Percentiles rank a stretch among this genome's conserved stretches.
Conservation (phyloP, 2,329 filamentous ascomycete genomes). For the Talaromyces sp. region DNA sequence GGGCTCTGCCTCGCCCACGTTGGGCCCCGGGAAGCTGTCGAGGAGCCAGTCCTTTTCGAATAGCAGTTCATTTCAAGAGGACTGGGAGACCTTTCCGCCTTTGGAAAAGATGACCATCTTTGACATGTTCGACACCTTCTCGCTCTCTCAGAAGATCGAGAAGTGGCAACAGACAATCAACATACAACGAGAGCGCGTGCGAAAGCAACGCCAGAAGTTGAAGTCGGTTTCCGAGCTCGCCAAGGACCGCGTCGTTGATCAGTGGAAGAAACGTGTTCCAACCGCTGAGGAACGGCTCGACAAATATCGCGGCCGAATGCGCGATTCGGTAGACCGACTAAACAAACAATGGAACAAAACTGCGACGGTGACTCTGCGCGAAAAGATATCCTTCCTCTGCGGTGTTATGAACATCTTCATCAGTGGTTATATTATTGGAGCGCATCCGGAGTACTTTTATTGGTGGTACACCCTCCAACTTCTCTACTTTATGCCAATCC, state of each 20-base stretch:
- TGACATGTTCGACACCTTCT: conserved; percentile 88
- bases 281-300: conserved; percentile 88
- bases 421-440: conserved; percentile 88
- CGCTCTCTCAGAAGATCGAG: conserved; percentile 82
- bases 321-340: conserved; percentile 78
- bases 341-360: conserved; percentile 83
- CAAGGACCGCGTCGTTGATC: conserved; percentile 84
- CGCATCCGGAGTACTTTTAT: conserved; percentile 78
- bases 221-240: conserved; percentile 70
- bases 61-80: conserved; percentile 78
- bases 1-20: conserved; percentile 24
- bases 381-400: conserved; percentile 94
- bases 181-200: conserved; percentile 77
- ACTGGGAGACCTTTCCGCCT: conserved; percentile 80
- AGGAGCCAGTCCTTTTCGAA: conserved; percentile 76
- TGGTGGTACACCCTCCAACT: conserved; percentile 87
- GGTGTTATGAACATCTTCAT: conserved; percentile 97
- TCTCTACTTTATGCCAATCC: conserved; percentile 93
- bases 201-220: conserved; percentile 72
- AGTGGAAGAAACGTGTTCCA: conserved; percentile 82
- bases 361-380: conserved; percentile 77
- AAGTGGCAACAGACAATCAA: conserved; percentile 79
- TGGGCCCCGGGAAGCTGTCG: conserved; percentile 48
- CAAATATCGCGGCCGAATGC: conserved; percentile 83
- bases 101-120: conserved; percentile 86